phyloP scores from a whole-genome alignment of 23 red algal genomes.

The Gracilaria caudata region DNA sequence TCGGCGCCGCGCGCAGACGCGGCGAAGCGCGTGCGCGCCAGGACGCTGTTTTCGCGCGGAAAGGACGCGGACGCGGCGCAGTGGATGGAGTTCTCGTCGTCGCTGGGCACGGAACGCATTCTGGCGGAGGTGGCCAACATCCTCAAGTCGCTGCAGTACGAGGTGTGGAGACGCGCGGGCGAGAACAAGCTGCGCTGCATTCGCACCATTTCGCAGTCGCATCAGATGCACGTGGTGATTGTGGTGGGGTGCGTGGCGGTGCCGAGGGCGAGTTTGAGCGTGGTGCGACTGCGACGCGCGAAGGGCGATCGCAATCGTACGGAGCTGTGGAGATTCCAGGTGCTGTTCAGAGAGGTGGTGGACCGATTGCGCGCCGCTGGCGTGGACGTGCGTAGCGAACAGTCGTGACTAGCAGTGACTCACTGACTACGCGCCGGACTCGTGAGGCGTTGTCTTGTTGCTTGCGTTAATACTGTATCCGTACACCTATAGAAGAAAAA shows the following conservation, averaged over 20 bases:
- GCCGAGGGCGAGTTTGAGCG: constrained; percentile 29
- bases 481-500: too few species aligned
- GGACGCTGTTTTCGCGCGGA: not conserved
- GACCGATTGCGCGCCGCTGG: constrained; percentile 38
- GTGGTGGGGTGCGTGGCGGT: constrained; percentile 27
- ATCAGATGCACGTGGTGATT: constrained; percentile 57
- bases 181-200: constrained; percentile 68
- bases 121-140: constrained; percentile 41
- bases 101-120: constrained; percentile 39
- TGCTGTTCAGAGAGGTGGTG: constrained; percentile 45
- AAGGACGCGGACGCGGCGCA: not conserved
- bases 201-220: not conserved
- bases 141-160: constrained; percentile 33
- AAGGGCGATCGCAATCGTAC: constrained; percentile 53
- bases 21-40: not conserved
- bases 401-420: not conserved
- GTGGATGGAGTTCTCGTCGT: constrained; percentile 54
- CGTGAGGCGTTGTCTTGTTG: too few species aligned
- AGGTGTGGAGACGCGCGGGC: constrained; percentile 49
- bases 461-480: too few species aligned
- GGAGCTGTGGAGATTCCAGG: constrained; percentile 25
- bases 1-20: not conserved
- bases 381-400: constrained; percentile 16
- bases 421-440: too few species aligned
- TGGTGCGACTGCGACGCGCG: constrained; percentile 46